Percentiles rank a stretch among this genome's conserved stretches.
Conservation (phyloP, 192 early-diverging fungal genomes). For the Paraglomus occultum region DNA sequence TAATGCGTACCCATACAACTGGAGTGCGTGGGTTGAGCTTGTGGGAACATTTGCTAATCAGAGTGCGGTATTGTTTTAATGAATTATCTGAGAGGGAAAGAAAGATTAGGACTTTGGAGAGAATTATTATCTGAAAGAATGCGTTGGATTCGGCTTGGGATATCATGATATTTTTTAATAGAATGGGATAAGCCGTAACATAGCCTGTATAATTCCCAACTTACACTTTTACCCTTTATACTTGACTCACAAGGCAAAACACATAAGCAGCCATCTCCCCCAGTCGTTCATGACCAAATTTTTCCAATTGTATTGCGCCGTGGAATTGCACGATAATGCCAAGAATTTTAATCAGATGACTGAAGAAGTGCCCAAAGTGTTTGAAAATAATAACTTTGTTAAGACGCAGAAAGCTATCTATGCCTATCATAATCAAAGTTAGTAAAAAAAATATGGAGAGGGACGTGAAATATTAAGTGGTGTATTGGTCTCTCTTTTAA, state of each 20-base stretch:
- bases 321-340: slow-evolving; percentile 48
- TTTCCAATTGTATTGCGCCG: slow-evolving; percentile 57
- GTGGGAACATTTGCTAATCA: slow-evolving; percentile 48
- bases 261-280: slow-evolving; percentile 22
- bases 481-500: not conserved
- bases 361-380: slow-evolving; percentile 47
- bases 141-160: not conserved
- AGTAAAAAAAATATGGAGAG: not conserved
- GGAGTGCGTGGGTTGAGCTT: slow-evolving; percentile 90
- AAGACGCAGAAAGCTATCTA: slow-evolving; percentile 58
- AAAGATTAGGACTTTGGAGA: not conserved
- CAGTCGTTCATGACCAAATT: slow-evolving; percentile 43
- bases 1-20: slow-evolving; percentile 74
- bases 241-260: not conserved
- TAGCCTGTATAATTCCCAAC: no score
- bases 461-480: not conserved
- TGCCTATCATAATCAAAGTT: slow-evolving; percentile 55
- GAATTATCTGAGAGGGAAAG: not conserved
- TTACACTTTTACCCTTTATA: not conserved
- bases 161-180: no score
- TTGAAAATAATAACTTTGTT: slow-evolving; percentile 65
- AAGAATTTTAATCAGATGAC: slow-evolving; percentile 33
- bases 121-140: not conserved
- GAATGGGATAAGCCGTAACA: no score
- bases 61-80: slow-evolving; percentile 32